phyloP scores from a whole-genome alignment of 2,329 filamentous ascomycete genomes.

The Stromatinia cepivora region DNA sequence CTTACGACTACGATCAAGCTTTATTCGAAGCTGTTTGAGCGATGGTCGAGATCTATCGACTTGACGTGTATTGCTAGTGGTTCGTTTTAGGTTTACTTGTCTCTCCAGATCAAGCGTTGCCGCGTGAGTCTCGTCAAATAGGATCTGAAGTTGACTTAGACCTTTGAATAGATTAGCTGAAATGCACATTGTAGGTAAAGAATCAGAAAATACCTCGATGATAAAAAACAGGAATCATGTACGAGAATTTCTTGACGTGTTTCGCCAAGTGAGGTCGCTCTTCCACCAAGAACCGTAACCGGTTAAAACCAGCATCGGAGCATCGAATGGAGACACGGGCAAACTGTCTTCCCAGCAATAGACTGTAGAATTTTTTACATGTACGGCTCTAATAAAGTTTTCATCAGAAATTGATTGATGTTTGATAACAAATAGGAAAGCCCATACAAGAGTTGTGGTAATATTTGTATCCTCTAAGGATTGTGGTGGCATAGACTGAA shows the following conservation, averaged over 20 bases:
- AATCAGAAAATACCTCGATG: constrained; percentile 46
- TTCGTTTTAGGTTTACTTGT: constrained; percentile 22
- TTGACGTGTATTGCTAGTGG: constrained; percentile 7
- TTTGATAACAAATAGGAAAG: background rate
- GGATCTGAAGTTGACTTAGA: constrained; percentile 18
- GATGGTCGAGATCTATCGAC: constrained; percentile 24
- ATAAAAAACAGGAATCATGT: constrained; percentile 60
- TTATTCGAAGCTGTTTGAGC: constrained; percentile 25
- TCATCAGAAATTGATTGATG: constrained; percentile 6
- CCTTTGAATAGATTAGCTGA: constrained; percentile 13
- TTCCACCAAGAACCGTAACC: constrained; percentile 50
- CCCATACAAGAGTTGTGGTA: constrained; percentile 45
- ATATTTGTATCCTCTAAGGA: constrained; percentile 35
- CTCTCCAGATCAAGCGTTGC: constrained; percentile 16
- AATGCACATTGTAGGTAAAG: background rate
- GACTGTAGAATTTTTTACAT: constrained; percentile 51
- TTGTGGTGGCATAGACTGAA: constrained; percentile 44
- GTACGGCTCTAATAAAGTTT: constrained; percentile 42
- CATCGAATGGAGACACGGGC: constrained; percentile 41
- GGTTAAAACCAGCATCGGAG: constrained; percentile 50
- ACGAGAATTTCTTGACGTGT: constrained; percentile 60
- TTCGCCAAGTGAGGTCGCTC: constrained; percentile 50
- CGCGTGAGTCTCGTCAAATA: constrained; percentile 23
- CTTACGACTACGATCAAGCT: constrained; percentile 21
- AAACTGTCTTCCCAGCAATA: constrained; percentile 54